These are phyloP conservation scores for Phaeomoniella chlamydospora DNA, from an alignment of 2,329 filamentous ascomycete genomes.

Conservation along the genomic window DNA sequence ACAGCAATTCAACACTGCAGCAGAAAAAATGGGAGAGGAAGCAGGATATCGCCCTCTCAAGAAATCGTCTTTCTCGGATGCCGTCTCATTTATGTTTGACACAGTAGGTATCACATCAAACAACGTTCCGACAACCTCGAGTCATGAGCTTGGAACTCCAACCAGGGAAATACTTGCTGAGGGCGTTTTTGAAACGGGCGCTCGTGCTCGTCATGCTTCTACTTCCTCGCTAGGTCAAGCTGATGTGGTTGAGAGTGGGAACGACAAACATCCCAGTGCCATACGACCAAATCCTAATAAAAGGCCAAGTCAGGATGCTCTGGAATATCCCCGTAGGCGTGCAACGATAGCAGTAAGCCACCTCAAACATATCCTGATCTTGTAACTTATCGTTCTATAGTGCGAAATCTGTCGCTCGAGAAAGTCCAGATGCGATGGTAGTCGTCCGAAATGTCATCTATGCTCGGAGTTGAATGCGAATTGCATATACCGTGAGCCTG, in stretches of 20 bases:
- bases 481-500: conserved; percentile 72
- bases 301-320: conserved; percentile 14
- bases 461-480: conserved; percentile 71
- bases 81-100: not conserved
- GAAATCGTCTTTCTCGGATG: not conserved
- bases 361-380: conserved; percentile 1
- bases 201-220: not conserved
- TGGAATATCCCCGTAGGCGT: conserved; percentile 18
- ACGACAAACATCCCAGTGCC: conserved; percentile 5
- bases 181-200: not conserved
- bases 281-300: conserved; percentile 13
- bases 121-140: not conserved
- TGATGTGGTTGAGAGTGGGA: conserved; percentile 3
- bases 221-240: conserved; percentile 9
- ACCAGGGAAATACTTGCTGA: not conserved
- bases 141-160: not conserved
- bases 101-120: not conserved
- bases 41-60: not conserved
- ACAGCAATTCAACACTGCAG: too few relatives aligned
- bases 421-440: conserved; percentile 67
- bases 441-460: conserved; percentile 69
- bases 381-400: conserved; percentile 23
- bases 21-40: not conserved
- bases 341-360: conserved; percentile 18
- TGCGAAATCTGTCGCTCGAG: conserved; percentile 70